Conservation (phyloP, 2,329 filamentous ascomycete genomes). For the Dendrostoma leiphaemia region DNA sequence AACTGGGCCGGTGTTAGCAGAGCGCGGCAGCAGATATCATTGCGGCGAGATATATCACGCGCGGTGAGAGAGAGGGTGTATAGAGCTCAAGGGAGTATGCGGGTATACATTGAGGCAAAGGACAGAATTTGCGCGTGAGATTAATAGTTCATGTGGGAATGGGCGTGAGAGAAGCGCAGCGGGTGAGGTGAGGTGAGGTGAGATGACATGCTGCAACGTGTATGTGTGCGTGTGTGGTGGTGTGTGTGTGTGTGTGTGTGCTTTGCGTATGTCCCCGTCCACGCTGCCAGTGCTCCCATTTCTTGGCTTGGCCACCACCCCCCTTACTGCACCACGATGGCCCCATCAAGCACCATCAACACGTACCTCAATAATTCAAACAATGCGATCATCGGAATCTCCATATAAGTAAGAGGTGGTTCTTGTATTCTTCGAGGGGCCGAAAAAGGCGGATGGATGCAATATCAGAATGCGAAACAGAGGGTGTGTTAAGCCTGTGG, state of each 20-base stretch:
- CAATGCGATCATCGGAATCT: neutral
- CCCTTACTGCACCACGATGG: constrained; percentile 7
- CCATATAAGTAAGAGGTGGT: neutral
- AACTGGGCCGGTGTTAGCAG: neutral
- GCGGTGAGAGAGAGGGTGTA: neutral
- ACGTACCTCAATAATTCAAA: constrained; percentile 12
- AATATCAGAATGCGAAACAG: constrained; percentile 19
- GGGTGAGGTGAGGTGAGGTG: neutral
- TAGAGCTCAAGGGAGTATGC: too few species aligned
- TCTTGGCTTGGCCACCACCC: too few species aligned
- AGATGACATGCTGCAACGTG: neutral
- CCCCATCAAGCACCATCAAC: neutral
- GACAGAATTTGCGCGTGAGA: neutral
- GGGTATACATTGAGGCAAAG: too few species aligned
- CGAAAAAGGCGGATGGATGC: constrained; percentile 6
- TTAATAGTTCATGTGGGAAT: neutral
- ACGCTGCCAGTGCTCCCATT: too few species aligned
- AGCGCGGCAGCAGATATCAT: too few species aligned
- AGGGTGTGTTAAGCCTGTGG: neutral
- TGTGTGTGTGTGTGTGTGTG: neutral
- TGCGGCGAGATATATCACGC: too few species aligned
- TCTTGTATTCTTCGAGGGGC: constrained; percentile 2
- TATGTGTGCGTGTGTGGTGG: neutral
- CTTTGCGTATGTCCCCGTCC: neutral
- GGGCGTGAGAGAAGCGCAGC: neutral